phyloP scores from a whole-genome alignment of 2,329 filamentous ascomycete genomes.

The Diaporthe vaccinii region DNA sequence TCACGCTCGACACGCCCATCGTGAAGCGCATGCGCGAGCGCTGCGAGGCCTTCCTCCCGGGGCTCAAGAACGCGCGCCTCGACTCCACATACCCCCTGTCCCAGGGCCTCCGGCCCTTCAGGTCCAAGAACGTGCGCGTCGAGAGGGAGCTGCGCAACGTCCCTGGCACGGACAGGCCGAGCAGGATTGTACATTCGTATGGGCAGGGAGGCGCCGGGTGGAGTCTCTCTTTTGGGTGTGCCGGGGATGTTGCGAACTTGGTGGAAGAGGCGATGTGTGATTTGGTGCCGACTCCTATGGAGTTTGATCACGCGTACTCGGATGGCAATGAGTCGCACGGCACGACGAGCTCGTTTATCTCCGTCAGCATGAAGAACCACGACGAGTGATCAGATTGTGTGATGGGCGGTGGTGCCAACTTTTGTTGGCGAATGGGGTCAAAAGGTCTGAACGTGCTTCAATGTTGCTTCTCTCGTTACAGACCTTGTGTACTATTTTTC shows the following conservation, averaged over 20 bases:
- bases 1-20: conserved; percentile 54
- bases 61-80: conserved; percentile 54
- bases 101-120: conserved; percentile 58
- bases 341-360: conserved; percentile 33
- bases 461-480: not conserved
- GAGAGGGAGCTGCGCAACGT: conserved; percentile 55
- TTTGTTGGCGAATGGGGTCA: not conserved
- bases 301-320: conserved; percentile 40
- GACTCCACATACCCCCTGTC: conserved; percentile 58
- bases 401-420: not conserved
- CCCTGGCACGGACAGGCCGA: conserved; percentile 42
- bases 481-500: too few species aligned
- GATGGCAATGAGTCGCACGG: conserved; percentile 27
- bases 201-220: conserved; percentile 61
- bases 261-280: conserved; percentile 51
- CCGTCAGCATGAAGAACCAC: conserved; percentile 19
- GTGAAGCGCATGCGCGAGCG: conserved; percentile 58
- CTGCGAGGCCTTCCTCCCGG: conserved; percentile 58
- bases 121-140: conserved; percentile 56
- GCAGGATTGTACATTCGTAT: conserved; percentile 59
- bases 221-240: conserved; percentile 57
- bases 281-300: conserved; percentile 41
- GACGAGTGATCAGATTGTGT: not conserved
- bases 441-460: not conserved
- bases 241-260: conserved; percentile 51